Evolutionary conservation across 441 rosid species (phyloP), one percentile per base, ranked within the genome.

Genomic region (Eruca vesicaria): DNA sequence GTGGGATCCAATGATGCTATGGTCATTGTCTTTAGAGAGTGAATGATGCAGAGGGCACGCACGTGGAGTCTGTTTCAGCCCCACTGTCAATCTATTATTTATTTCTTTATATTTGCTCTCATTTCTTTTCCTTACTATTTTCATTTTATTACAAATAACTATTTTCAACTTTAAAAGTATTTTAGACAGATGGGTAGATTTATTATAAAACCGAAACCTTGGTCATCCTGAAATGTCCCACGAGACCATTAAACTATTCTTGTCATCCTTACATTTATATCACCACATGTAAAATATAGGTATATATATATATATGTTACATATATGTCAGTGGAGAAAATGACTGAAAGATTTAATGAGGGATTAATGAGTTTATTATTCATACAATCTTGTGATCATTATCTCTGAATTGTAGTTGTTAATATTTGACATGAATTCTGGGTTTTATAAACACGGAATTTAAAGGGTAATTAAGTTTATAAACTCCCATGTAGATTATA

Each of bases 21-120:
- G 56, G 48, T 69, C 70, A 7, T 75, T 76, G 79, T 77, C 76
- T 71, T 71, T 53, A 53, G 58, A 20, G 80, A 71, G 76, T 77
- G 80, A 77, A 77, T 77, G 80, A 77, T 66, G 72, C 75, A 77
- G 80, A 77, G 68, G 76, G 65, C 76, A 70, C 72, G 76, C 80
- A 77, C 80, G 76, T 77, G 76, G 76, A 71, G 33, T 77, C 76
- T 70, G 72, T 58, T 77, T 77, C 76, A 45, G 32, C 23, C 76
- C 80, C 67, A 70, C 75, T 76, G 62, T 70, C 75, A 52, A 36
- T 63, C 23, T 52, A n/a, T 15, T 59, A 18, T 63, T 58, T 28
- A 53, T 53, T 52, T 53, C 58, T 21, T 20, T 53, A 53, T 65
- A 53, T 65, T 31, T 73, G 9, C 59, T 66, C 35, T 32, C 31